Base-by-base conservation (phyloP, 257 asterid species). In the Prunella vulgaris region DNA sequence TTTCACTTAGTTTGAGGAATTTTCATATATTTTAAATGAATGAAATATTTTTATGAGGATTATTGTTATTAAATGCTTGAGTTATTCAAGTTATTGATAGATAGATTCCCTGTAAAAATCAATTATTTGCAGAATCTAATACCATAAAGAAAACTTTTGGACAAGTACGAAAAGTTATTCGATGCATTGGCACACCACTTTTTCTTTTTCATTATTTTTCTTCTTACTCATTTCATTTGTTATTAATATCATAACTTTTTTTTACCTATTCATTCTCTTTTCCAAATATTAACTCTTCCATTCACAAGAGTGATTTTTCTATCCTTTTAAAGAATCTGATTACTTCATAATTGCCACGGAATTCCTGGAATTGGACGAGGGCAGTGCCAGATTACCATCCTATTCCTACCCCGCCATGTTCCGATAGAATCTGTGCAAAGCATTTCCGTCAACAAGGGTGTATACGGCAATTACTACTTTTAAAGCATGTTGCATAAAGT, bases 21-120 rank as follows among this genome's bases (percentile, higher is more conserved):
- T 28, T 7, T 70, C 56, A 38, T 60, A 56, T 76, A 70, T 70
- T 64, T 59, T 42, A 46, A n/a, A 46, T 46, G 10, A 46, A 10
- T 12, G 12, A 17, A 42, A 42, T 42, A 42, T 42, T 12, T 42
- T 12, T 42, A 12, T 42, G 53, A 46, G 20, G 20, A 46, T n/a
- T 46, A 46, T 46, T 46, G 22, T 46, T 46, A 1, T n/a, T 46
- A 46, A n/a, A 46, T 46, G n/a, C 20, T 5, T n/a, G 53, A 14
- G 2, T 9, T 46, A n/a, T 46, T 46, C 28, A 30, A 30, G 3
- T 0, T 2, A 5, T 40, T 5, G 49, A 40, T 40, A 12, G n/a
- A 38, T 38, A 13, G 15, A 40, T 40, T 40, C 6, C 49, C 14
- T 42, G 14, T 38, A 42, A 42, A 42, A 42, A 12, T 14, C 51